phyloP scores from a whole-genome alignment of 163 green algal genomes.

The Scenedesmus sp. region DNA sequence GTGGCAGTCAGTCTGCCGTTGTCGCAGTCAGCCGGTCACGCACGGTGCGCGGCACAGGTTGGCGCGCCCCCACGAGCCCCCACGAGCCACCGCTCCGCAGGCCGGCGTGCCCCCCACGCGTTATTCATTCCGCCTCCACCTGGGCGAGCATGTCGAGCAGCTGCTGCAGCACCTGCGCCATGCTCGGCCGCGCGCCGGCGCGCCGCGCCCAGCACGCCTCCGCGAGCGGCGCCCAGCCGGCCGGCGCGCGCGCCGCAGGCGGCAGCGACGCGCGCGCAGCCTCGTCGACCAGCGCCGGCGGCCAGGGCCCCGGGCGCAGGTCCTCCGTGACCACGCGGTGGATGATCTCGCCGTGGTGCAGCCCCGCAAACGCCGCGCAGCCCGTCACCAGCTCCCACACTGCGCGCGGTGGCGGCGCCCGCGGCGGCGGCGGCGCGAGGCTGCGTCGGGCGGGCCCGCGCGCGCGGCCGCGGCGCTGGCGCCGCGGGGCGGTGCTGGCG shows the following conservation, averaged over 20 bases:
- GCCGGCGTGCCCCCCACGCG: no score
- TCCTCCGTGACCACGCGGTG: constrained; percentile 34
- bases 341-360: constrained; percentile 39
- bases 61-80: no score
- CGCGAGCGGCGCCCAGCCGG: neutral
- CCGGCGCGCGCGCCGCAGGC: neutral
- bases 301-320: constrained; percentile 28
- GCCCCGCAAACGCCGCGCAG: constrained; percentile 17
- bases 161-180: constrained; percentile 9
- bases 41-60: no score
- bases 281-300: neutral
- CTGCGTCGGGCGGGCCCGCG: no score
- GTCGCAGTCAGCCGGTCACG: no score
- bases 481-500: no score
- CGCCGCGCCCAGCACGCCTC: constrained; percentile 13
- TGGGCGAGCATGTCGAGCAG: constrained; percentile 21
- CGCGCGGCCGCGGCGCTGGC: no score
- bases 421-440: no score
- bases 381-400: constrained; percentile 41
- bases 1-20: no score
- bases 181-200: neutral
- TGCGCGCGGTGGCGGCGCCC: neutral
- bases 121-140: constrained; percentile 3
- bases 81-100: no score
- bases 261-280: neutral